A percentile compares a stretch with the other conserved stretches of the same genome.
Conservation (phyloP, 345 rosid species). For the Populus simonii region DNA sequence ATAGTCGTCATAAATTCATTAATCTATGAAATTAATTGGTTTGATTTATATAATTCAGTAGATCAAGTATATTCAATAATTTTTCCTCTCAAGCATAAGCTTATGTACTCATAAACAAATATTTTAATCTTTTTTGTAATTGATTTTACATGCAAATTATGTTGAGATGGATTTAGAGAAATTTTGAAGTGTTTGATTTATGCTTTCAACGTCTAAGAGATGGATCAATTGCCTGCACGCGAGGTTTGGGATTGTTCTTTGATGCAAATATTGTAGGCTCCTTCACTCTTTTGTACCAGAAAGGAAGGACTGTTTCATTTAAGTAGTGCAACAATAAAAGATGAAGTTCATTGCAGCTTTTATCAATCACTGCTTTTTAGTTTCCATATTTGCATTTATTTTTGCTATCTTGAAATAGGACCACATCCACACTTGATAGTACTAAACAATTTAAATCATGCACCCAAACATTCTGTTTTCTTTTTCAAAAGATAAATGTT, state of each 20-base stretch:
- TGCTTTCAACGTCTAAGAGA: too few species aligned
- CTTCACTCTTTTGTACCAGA: neutral
- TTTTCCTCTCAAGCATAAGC: too few species aligned
- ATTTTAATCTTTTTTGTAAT: too few species aligned
- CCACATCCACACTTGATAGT: neutral
- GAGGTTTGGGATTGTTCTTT: neutral
- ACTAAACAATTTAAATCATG: neutral
- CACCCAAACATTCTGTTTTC: neutral
- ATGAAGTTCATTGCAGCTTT: neutral
- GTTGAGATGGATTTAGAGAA: neutral
- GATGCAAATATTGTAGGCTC: neutral
- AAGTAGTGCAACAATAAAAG: neutral
- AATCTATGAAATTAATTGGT: too few species aligned
- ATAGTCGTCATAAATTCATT: too few species aligned
- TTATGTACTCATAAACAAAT: too few species aligned
- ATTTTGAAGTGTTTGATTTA: too few species aligned
- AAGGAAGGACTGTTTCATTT: slow-evolving; percentile 6
- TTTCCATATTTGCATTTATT: neutral
- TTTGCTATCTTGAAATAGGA: neutral
- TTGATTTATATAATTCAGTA: too few species aligned
- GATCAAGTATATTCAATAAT: too few species aligned
- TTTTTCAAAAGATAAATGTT: neutral
- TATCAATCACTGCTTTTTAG: neutral
- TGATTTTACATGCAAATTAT: neutral
- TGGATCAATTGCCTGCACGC: too few species aligned